Evolutionary conservation across 352 stramenopile species (phyloP).

Genomic region (Pythium phragmiticola): DNA sequence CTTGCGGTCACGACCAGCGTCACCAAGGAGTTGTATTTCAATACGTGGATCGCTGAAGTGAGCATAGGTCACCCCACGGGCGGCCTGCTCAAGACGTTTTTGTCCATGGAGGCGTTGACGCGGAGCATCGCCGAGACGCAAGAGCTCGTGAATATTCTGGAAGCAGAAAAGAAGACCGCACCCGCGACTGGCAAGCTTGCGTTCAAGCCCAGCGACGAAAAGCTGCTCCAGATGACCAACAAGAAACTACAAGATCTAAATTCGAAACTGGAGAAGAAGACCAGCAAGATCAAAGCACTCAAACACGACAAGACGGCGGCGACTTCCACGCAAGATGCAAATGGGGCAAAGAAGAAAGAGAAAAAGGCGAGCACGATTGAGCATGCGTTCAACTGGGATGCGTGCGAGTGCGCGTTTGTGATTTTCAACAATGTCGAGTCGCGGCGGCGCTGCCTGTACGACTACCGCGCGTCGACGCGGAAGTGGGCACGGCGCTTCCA

Average conservation of each 20-base stretch:
- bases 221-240: slow-evolving; percentile 9
- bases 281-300: slow-evolving; percentile 61
- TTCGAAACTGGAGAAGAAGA: slow-evolving; percentile 36
- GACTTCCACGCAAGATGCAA: slow-evolving; percentile 7
- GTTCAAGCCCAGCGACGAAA: slow-evolving; percentile 28
- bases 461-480: slow-evolving; percentile 63
- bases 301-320: slow-evolving; percentile 31
- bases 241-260: slow-evolving; percentile 32
- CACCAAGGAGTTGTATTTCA: slow-evolving; percentile 64
- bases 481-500: slow-evolving; percentile 51
- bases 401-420: slow-evolving; percentile 81
- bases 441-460: slow-evolving; percentile 59
- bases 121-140: slow-evolving; percentile 56
- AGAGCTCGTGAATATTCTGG: slow-evolving; percentile 49
- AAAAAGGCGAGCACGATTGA: slow-evolving; percentile 16
- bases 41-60: slow-evolving; percentile 87
- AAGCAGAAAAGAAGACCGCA: slow-evolving; percentile 21
- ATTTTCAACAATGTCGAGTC: slow-evolving; percentile 89
- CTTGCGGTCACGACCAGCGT: slow-evolving; percentile 38
- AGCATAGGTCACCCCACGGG: slow-evolving; percentile 76
- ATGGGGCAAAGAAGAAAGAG: neutral
- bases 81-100: slow-evolving; percentile 65
- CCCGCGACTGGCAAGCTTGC: neutral
- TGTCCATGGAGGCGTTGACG: slow-evolving; percentile 70
- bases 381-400: slow-evolving; percentile 50